Conservation (phyloP, 2,329 filamentous ascomycete genomes). For the Claviceps humidiphila region DNA sequence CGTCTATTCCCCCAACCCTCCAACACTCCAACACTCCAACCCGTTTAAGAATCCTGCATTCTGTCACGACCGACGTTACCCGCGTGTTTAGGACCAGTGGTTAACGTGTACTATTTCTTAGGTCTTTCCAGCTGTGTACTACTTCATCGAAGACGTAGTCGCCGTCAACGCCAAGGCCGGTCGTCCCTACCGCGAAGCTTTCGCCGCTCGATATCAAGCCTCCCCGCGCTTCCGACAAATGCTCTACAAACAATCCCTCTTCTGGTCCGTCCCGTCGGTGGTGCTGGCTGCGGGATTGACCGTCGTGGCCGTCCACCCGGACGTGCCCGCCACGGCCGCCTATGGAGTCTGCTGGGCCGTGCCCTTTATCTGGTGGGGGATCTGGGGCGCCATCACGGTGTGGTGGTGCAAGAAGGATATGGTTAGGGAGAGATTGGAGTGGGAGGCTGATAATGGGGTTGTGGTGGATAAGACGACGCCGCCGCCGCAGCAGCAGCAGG, state of each 20-base stretch:
- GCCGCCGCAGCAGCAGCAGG: background rate
- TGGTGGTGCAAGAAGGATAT: conserved; percentile 24
- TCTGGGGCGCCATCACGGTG: conserved; percentile 23
- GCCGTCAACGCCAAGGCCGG: conserved; percentile 51
- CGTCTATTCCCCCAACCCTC: too few species aligned
- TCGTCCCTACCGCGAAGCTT: conserved; percentile 27
- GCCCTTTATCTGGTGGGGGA: conserved; percentile 23
- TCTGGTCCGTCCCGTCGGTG: conserved; percentile 27
- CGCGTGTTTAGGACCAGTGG: background rate
- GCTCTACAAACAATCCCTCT: conserved; percentile 26
- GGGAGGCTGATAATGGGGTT: conserved; percentile 14
- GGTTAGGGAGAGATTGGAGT: conserved; percentile 23
- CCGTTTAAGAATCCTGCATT: too few species aligned
- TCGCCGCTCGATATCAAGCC: conserved; percentile 27
- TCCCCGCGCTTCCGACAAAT: conserved; percentile 28
- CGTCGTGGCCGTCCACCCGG: conserved; percentile 20
- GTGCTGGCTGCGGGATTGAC: conserved; percentile 24
- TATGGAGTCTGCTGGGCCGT: conserved; percentile 27
- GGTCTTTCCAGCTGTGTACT: conserved; percentile 48
- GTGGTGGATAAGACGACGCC: background rate
- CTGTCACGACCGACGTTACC: too few species aligned
- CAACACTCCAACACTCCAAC: too few species aligned
- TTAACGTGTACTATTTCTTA: conserved; percentile 4
- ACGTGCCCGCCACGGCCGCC: conserved; percentile 21
- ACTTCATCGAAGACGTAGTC: conserved; percentile 54